Percentiles rank a stretch among this genome's conserved stretches.
phyloP scores from a whole-genome alignment of 345 rosid species.

The Boechera retrofracta region DNA sequence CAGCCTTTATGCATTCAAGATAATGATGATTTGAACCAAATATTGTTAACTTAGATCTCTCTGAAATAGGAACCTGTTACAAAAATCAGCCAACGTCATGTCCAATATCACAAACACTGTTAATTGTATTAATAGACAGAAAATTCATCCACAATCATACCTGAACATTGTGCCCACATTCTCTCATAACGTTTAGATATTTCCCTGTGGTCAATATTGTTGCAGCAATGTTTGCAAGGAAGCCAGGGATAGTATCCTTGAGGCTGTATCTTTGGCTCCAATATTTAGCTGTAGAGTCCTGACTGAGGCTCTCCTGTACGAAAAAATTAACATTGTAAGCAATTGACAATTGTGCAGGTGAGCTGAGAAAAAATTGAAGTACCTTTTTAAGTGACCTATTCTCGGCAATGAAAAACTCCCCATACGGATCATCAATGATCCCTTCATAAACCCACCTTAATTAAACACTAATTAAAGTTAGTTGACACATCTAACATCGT shows the following conservation, averaged over 20 bases:
- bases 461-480: constrained; percentile 37
- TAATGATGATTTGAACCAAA: constrained; percentile 92
- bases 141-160: constrained; percentile 44
- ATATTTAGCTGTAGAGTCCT: constrained; percentile 80
- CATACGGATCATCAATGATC: constrained; percentile 94
- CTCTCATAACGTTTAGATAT: constrained; percentile 97
- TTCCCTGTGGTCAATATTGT: constrained; percentile 95
- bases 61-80: constrained; percentile 77
- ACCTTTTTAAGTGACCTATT: constrained; percentile 92
- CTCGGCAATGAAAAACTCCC: constrained; percentile 94
- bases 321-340: constrained; percentile 37
- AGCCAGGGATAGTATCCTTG: constrained; percentile 93
- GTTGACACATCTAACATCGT: constrained; percentile 29
- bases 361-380: constrained; percentile 27
- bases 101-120: constrained; percentile 15
- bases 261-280: constrained; percentile 92
- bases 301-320: constrained; percentile 87
- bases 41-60: constrained; percentile 77
- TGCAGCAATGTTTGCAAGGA: constrained; percentile 90
- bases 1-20: constrained; percentile 91
- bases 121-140: constrained; percentile 15
- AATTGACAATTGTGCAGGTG: constrained; percentile 8
- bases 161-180: constrained; percentile 97
- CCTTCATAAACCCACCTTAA: constrained; percentile 99
- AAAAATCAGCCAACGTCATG: constrained; percentile 19